Evolutionary conservation across 2,329 filamentous ascomycete genomes (phyloP).

Genomic region (Aspergillus bombycis): DNA sequence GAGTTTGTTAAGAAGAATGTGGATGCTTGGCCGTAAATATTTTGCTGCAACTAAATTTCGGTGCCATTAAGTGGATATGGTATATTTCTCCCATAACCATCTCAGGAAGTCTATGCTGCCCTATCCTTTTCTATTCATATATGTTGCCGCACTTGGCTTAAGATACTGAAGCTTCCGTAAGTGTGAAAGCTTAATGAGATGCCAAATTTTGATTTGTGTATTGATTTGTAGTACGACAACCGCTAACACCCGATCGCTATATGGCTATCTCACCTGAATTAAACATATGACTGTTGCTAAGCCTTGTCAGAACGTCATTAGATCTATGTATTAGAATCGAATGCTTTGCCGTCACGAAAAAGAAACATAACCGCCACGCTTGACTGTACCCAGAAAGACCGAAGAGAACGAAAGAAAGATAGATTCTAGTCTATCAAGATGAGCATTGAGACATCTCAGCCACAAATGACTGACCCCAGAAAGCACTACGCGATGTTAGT

Average conservation of each 20-base stretch:
- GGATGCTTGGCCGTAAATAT: background rate
- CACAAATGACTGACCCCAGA: slow-evolving; percentile 91
- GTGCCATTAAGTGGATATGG: background rate
- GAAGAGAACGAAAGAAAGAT: background rate
- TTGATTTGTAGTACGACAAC: background rate
- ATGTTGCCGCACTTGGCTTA: background rate
- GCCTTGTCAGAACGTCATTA: background rate
- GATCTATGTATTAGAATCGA: slow-evolving; percentile 1
- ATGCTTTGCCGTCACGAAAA: background rate
- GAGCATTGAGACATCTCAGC: slow-evolving; percentile 68
- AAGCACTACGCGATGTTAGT: slow-evolving; percentile 58
- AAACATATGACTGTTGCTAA: background rate
- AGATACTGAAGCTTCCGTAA: background rate
- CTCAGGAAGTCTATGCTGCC: background rate
- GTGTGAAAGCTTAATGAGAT: background rate
- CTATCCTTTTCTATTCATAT: background rate
- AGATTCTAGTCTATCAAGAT: slow-evolving; percentile 13
- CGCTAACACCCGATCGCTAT: background rate
- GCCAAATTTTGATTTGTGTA: background rate
- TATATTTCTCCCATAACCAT: background rate
- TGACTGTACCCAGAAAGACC: background rate
- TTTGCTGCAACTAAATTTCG: background rate
- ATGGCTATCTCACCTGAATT: background rate
- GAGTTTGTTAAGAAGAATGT: slow-evolving; percentile 1
- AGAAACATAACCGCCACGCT: background rate